Evolutionary conservation across 257 asterid species (phyloP).

Genomic region (Petunia secreta): DNA sequence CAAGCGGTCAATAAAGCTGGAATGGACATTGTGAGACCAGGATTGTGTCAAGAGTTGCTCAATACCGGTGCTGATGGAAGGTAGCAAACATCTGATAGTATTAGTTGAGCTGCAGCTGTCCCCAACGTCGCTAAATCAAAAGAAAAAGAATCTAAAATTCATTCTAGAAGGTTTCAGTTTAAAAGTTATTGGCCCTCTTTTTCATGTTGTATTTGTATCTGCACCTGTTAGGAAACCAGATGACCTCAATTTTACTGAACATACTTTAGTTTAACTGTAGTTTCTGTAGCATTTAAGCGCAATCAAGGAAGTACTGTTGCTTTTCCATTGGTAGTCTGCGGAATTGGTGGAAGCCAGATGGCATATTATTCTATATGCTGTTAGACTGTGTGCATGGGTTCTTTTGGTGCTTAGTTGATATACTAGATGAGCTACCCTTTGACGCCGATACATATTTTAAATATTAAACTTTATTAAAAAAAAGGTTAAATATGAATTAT

Average conservation of each 20-base stretch:
- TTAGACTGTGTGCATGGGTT: no score
- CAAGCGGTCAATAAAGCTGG: slow-evolving; percentile 11
- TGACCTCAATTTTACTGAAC: no score
- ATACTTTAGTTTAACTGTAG: background rate
- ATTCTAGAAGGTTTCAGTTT: background rate
- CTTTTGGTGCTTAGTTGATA: no score
- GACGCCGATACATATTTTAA: no score
- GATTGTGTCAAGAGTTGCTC: background rate
- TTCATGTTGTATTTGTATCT: background rate
- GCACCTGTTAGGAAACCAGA: no score
- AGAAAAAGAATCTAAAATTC: background rate
- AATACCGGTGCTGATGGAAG: background rate
- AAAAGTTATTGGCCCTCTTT: background rate
- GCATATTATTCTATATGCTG: background rate
- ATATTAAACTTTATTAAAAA: no score
- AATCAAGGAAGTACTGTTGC: background rate
- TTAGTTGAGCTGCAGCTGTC: background rate
- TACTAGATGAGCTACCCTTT: no score
- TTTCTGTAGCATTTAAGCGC: background rate
- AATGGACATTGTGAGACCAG: background rate
- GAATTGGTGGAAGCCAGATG: background rate
- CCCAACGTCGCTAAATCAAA: no score
- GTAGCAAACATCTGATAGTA: background rate
- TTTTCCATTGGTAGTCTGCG: background rate
- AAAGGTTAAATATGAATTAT: background rate